A percentile compares a stretch with the other conserved stretches of the same genome.
Evolutionary conservation across 2,329 filamentous ascomycete genomes (phyloP).

Genomic region (Purpureocillium lavendulum): DNA sequence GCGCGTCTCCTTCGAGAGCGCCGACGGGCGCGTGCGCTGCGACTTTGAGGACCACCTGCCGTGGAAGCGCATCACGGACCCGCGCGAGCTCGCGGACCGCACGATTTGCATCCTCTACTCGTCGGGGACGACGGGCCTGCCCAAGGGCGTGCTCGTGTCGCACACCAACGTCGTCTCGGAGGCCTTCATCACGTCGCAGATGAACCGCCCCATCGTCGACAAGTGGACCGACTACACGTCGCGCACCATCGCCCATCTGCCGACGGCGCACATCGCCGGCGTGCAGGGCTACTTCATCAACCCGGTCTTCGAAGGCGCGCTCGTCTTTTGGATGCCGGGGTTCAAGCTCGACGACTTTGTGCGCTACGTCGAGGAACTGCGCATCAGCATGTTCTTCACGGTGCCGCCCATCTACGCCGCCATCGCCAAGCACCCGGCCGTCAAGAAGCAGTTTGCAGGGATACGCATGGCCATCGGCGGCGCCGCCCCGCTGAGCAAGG

Average conservation of each 20-base stretch:
- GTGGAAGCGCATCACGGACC: slow-evolving; percentile 48
- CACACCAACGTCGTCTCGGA: slow-evolving; percentile 35
- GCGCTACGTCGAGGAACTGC: slow-evolving; percentile 37
- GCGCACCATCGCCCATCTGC: slow-evolving; percentile 32
- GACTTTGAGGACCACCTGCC: slow-evolving; percentile 27
- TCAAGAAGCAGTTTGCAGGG: slow-evolving; percentile 45
- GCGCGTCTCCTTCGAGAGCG: slow-evolving; percentile 15
- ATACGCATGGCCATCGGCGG: slow-evolving; percentile 40
- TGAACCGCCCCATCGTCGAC: slow-evolving; percentile 19
- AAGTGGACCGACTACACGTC: slow-evolving; percentile 18
- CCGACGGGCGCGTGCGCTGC: slow-evolving; percentile 13
- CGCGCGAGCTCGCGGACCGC: slow-evolving; percentile 28
- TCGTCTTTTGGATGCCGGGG: slow-evolving; percentile 53
- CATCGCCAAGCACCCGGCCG: slow-evolving; percentile 47
- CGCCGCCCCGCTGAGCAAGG: slow-evolving; percentile 47
- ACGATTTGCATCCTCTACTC: slow-evolving; percentile 37
- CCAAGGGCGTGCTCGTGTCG: slow-evolving; percentile 36
- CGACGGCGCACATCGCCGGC: slow-evolving; percentile 37
- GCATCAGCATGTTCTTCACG: slow-evolving; percentile 46
- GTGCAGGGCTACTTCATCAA: slow-evolving; percentile 34
- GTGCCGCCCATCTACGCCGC: slow-evolving; percentile 54
- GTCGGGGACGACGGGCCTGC: slow-evolving; percentile 39
- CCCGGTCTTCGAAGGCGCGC: slow-evolving; percentile 30
- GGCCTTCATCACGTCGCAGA: slow-evolving; percentile 19
- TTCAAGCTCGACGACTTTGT: slow-evolving; percentile 51